Evolutionary conservation across 768 basidiomycete species (phyloP).

Genomic region (Hortiboletus flavorubellus): DNA sequence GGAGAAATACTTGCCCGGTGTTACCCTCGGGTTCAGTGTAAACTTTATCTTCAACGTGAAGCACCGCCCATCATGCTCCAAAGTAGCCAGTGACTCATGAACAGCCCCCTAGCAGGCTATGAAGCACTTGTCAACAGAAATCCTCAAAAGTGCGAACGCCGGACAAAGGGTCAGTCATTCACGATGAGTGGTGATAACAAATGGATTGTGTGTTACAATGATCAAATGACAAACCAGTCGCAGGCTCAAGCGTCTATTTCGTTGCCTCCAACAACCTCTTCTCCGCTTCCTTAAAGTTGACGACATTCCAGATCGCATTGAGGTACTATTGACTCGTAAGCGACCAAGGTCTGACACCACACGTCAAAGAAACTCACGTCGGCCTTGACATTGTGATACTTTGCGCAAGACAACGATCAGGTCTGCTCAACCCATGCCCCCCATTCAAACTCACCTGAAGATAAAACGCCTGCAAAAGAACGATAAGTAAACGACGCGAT

Average conservation of each 20-base stretch:
- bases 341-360: not conserved
- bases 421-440: not conserved
- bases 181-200: not conserved
- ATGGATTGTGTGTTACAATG: slow-evolving; percentile 10
- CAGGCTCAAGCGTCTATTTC: slow-evolving; percentile 18
- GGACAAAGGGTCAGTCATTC: not conserved
- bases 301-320: slow-evolving; percentile 90
- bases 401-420: slow-evolving; percentile 26
- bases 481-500: not conserved
- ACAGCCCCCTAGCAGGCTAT: not conserved
- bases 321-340: slow-evolving; percentile 62
- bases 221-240: not conserved
- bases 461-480: slow-evolving; percentile 60
- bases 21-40: too few species aligned
- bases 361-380: slow-evolving; percentile 57
- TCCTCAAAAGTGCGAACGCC: not conserved
- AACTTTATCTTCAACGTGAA: not conserved
- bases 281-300: slow-evolving; percentile 95
- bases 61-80: not conserved
- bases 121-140: not conserved
- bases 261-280: slow-evolving; percentile 42
- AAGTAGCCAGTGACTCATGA: not conserved
- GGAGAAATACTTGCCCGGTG: not conserved
- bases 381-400: slow-evolving; percentile 91
- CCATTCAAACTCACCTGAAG: slow-evolving; percentile 24